Evolutionary conservation across 208 protist species (phyloP).

Genomic region (Phytomonas sp.): DNA sequence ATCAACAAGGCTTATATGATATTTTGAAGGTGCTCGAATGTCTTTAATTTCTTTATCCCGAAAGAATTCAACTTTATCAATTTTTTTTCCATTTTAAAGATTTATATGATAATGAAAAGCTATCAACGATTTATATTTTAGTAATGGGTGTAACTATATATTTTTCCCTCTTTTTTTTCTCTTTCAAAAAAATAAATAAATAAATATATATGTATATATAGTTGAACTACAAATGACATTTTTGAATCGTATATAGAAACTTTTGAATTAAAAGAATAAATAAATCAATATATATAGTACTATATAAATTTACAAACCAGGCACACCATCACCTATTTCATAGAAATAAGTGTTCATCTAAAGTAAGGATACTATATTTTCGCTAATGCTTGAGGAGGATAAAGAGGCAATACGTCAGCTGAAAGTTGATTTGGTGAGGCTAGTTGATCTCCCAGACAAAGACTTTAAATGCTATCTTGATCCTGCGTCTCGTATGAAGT

Average conservation of each 20-base stretch:
- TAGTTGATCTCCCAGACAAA: constrained; percentile 71
- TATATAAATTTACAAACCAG: neutral
- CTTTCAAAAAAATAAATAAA: constrained; percentile 8
- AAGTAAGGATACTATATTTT: neutral
- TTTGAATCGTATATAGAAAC: neutral
- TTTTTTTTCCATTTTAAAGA: neutral
- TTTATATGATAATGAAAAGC: constrained; percentile 2
- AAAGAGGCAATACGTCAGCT: constrained; percentile 66
- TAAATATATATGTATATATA: constrained; percentile 8
- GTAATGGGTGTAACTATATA: neutral
- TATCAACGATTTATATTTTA: constrained; percentile 2
- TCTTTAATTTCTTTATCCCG: neutral
- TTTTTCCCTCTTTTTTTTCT: neutral
- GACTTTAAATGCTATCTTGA: constrained; percentile 15
- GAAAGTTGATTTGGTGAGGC: constrained; percentile 79
- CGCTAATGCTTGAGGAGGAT: constrained; percentile 68
- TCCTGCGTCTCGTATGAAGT: constrained; percentile 51
- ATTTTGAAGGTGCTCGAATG: neutral
- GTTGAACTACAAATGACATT: neutral
- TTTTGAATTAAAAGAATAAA: neutral
- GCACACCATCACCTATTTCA: neutral
- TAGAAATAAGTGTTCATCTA: neutral
- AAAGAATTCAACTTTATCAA: neutral
- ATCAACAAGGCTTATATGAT: neutral
- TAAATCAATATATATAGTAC: neutral